phyloP scores from a whole-genome alignment of 1,139 yeast genomes.

The Casaregolazyma lundiana region DNA sequence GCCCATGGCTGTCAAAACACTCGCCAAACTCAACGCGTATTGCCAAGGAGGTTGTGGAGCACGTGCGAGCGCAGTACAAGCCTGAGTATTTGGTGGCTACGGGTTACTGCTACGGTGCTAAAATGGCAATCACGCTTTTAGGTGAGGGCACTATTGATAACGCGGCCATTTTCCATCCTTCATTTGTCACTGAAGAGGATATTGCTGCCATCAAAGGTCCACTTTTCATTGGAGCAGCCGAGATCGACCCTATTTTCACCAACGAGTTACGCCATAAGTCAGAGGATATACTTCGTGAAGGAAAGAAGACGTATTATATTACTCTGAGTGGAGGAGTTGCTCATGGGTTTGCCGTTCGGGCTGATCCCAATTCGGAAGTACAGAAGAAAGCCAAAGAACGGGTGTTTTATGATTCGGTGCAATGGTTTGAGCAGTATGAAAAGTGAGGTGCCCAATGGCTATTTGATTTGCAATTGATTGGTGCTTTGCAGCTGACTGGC shows the following conservation, averaged over 20 bases:
- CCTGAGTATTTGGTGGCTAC: slow-evolving; percentile 55
- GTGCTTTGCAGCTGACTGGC: no score
- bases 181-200: slow-evolving; percentile 61
- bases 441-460: not conserved
- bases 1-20: slow-evolving; percentile 54
- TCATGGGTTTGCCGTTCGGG: slow-evolving; percentile 78
- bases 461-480: no score
- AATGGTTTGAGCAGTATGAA: slow-evolving; percentile 6
- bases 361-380: slow-evolving; percentile 53
- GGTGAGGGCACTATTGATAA: slow-evolving; percentile 46
- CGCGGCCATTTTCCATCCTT: slow-evolving; percentile 82
- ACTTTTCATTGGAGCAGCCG: slow-evolving; percentile 66
- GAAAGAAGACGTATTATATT: slow-evolving; percentile 50
- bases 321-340: slow-evolving; percentile 55
- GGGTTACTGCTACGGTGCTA: slow-evolving; percentile 87
- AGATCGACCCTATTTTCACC: slow-evolving; percentile 58
- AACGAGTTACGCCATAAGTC: slow-evolving; percentile 57
- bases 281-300: slow-evolving; percentile 50
- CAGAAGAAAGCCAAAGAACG: slow-evolving; percentile 67
- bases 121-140: slow-evolving; percentile 53
- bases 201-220: slow-evolving; percentile 57
- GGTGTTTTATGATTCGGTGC: slow-evolving; percentile 44
- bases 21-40: slow-evolving; percentile 39
- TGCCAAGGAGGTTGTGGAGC: slow-evolving; percentile 42
- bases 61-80: slow-evolving; percentile 40